Evolutionary conservation across 2,329 filamentous ascomycete species (phyloP).

Genomic region (Cryphonectria japonica): DNA sequence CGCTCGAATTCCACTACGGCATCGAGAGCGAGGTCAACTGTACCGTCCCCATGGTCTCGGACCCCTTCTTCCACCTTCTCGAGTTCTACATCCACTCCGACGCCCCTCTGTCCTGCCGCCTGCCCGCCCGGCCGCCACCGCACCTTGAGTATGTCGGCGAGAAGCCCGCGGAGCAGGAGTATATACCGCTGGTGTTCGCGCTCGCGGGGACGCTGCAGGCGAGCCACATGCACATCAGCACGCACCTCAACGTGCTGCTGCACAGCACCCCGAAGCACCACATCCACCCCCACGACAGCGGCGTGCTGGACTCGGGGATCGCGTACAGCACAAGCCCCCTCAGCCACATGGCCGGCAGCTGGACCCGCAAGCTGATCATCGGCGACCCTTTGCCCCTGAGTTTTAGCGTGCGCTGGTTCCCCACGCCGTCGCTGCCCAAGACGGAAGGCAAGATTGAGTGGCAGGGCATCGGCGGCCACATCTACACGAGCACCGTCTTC

Average conservation of each 20-base stretch:
- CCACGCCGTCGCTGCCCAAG: conserved; percentile 70
- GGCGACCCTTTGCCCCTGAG: conserved; percentile 80
- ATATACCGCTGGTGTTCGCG: conserved; percentile 86
- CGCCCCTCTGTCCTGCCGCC: conserved; percentile 86
- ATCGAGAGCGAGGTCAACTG: conserved; percentile 81
- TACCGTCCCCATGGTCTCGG: conserved; percentile 75
- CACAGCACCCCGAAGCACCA: conserved; percentile 70
- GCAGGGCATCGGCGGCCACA: conserved; percentile 66
- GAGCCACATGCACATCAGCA: conserved; percentile 88
- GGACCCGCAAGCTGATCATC: conserved; percentile 74
- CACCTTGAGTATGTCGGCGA: conserved; percentile 60
- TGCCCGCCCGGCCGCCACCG: conserved; percentile 73
- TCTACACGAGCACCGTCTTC: conserved; percentile 66
- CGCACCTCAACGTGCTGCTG: conserved; percentile 85
- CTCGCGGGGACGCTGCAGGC: conserved; percentile 86
- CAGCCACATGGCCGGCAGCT: conserved; percentile 58
- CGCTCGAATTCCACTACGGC: conserved; percentile 87
- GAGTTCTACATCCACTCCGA: conserved; percentile 99
- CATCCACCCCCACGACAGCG: conserved; percentile 66
- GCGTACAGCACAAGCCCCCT: conserved; percentile 83
- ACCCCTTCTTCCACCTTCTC: conserved; percentile 84
- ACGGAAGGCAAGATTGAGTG: conserved; percentile 68
- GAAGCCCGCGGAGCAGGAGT: conserved; percentile 56
- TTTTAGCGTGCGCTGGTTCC: conserved; percentile 88
- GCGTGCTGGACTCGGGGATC: conserved; percentile 83